Evolutionary conservation across 2,329 filamentous ascomycete genomes (phyloP), one percentile per base, ranked within the genome.

Genomic region (Cordyceps pruinosa): DNA sequence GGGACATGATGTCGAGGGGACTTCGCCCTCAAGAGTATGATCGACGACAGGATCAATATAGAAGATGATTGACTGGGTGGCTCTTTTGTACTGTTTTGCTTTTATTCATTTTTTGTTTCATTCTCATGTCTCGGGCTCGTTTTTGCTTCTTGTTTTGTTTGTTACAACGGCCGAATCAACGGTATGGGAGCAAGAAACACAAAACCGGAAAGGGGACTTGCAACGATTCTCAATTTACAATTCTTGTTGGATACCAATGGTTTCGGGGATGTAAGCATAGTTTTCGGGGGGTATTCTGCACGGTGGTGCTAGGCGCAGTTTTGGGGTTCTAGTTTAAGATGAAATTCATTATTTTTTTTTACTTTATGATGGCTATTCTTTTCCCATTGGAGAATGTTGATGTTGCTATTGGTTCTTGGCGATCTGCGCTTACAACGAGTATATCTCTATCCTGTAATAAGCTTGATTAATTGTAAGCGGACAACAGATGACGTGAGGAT

Each of bases 21-120:
- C 61, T 78, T 32, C 68, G 75, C 51, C 75, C 75, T 15, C 75
- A 75, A 32, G 75, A 78, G 34, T 78, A 76, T 51, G 75, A 78
- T 9, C 70, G 70, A 25, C 74, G 72, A 39, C 69, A 69, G 3
- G 76, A 79, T 59, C 69, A 71, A 45, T 79, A 77, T 60, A 72
- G 75, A 60, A 69, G 76, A 59, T 77, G 69, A 45, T 19, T 26
- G 69, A 45, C 17, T 26, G 25, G 28, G 25, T 17, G 41, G 12
- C 23, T 30, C 9, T 49, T 34, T 42, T 50, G 19, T 42, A 23
- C 23, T 52, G 15, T 25, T 25, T 23, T 15, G 21, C n/a, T 28
- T 21, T 28, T 28, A 15, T 42, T 52, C 7, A 42, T 21, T 21
- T 41, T 21, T 41, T 41, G 3, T 7, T 37, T 19, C n/a, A 17